A percentile compares a stretch with the other conserved stretches of the same genome.
Conservation (phyloP, 768 basidiomycete species). For the Russula abietina region DNA sequence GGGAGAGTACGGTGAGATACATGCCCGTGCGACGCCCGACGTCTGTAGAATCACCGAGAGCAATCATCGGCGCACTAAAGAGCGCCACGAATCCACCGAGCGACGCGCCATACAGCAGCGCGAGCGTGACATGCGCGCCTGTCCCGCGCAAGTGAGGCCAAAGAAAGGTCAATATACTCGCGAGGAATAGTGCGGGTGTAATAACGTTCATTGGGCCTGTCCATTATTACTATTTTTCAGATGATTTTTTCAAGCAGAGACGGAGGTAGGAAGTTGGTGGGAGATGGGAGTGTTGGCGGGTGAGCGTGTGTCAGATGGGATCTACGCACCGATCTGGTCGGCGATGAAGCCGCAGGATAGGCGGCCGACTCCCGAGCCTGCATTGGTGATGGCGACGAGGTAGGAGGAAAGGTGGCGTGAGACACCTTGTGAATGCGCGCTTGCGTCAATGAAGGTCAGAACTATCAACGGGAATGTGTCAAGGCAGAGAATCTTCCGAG, state of each 20-base stretch:
- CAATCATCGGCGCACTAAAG: conserved; percentile 50
- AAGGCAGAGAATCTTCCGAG: not conserved
- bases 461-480: conserved; percentile 33
- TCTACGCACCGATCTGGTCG: conserved; percentile 45
- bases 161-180: conserved; percentile 53
- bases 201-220: conserved; percentile 65
- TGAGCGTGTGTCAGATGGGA: not conserved
- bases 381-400: conserved; percentile 63
- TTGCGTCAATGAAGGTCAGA: conserved; percentile 62
- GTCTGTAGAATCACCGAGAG: conserved; percentile 54
- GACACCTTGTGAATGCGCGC: conserved; percentile 47
- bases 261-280: not conserved
- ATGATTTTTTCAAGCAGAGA: no score
- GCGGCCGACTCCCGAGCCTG: conserved; percentile 56
- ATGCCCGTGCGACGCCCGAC: conserved; percentile 59
- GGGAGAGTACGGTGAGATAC: no score
- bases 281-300: no score
- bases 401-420: conserved; percentile 52
- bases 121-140: conserved; percentile 44
- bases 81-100: conserved; percentile 60
- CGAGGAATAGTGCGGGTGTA: conserved; percentile 48
- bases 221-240: not conserved
- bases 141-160: conserved; percentile 61
- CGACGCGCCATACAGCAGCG: conserved; percentile 58
- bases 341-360: conserved; percentile 46